Conservation (phyloP, 345 rosid species). For the Eutrema heterophyllum region DNA sequence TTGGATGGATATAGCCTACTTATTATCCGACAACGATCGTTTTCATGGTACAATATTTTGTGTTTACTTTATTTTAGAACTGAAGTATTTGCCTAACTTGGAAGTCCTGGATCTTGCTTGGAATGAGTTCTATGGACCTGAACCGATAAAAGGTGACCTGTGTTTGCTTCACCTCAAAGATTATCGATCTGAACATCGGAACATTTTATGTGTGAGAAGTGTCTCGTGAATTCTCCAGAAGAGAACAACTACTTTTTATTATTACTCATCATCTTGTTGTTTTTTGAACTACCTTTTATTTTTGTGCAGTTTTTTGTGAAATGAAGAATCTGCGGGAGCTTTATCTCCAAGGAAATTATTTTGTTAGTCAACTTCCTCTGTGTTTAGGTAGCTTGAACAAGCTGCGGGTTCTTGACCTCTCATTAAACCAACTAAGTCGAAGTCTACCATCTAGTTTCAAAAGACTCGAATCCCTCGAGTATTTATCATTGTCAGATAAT, state of each 20-base stretch:
- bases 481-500: not conserved
- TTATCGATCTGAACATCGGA: too few relatives aligned
- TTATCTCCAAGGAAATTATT: not conserved
- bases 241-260: too few relatives aligned
- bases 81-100: not conserved
- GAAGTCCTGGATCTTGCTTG: not conserved
- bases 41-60: too few relatives aligned
- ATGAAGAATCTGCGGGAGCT: conserved; percentile 5
- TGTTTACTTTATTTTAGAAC: not conserved
- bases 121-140: not conserved
- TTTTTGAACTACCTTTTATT: not conserved
- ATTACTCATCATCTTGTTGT: too few relatives aligned
- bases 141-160: not conserved
- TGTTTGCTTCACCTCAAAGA: not conserved
- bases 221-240: too few relatives aligned
- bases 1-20: too few relatives aligned
- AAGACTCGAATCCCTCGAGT: conserved; percentile 7
- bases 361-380: not conserved
- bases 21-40: too few relatives aligned
- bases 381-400: not conserved
- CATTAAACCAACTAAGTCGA: not conserved
- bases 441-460: not conserved
- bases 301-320: not conserved
- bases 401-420: conserved; percentile 1
- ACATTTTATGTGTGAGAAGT: not conserved